phyloP scores from a whole-genome alignment of 371 early-diverging fungal genomes.

The Mortierella sp. region DNA sequence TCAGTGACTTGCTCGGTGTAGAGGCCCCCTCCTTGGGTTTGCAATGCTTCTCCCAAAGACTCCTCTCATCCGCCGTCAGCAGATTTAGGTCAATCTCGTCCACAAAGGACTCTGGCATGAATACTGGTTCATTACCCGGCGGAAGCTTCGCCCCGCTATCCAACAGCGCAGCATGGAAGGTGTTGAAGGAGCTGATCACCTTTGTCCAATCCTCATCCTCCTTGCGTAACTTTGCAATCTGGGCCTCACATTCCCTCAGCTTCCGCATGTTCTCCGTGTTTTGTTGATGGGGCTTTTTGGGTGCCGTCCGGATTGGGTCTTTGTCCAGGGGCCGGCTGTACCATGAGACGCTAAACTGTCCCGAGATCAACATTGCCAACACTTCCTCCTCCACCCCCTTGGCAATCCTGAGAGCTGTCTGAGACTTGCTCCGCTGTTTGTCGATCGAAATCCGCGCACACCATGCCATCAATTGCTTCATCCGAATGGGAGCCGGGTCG shows the following conservation, averaged over 20 bases:
- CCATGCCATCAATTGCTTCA: slow-evolving; percentile 81
- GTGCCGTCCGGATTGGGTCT: slow-evolving; percentile 12
- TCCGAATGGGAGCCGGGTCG: slow-evolving; percentile 73
- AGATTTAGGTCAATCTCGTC: slow-evolving; percentile 41
- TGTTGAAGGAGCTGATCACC: slow-evolving; percentile 56
- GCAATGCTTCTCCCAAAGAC: slow-evolving; percentile 54
- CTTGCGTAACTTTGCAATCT: slow-evolving; percentile 51
- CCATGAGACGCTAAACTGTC: slow-evolving; percentile 68
- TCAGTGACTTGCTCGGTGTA: slow-evolving; percentile 13
- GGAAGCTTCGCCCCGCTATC: slow-evolving; percentile 40
- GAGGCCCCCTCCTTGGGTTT: slow-evolving; percentile 14
- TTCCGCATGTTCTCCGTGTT: slow-evolving; percentile 63
- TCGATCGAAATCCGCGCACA: slow-evolving; percentile 60
- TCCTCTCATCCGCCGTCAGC: slow-evolving; percentile 47
- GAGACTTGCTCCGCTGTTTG: slow-evolving; percentile 32
- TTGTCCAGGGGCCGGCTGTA: slow-evolving; percentile 64
- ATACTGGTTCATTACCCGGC: slow-evolving; percentile 28
- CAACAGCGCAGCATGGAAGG: slow-evolving; percentile 53
- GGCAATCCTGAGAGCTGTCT: slow-evolving; percentile 45
- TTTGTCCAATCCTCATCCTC: slow-evolving; percentile 63
- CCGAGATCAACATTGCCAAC: slow-evolving; percentile 57
- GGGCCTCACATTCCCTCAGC: slow-evolving; percentile 56
- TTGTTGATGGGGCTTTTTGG: slow-evolving; percentile 66
- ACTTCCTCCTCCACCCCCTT: slow-evolving; percentile 64
- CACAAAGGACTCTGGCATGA: slow-evolving; percentile 18